Conservation (phyloP, 768 basidiomycete genomes). For the Butyriboletus loyo region DNA sequence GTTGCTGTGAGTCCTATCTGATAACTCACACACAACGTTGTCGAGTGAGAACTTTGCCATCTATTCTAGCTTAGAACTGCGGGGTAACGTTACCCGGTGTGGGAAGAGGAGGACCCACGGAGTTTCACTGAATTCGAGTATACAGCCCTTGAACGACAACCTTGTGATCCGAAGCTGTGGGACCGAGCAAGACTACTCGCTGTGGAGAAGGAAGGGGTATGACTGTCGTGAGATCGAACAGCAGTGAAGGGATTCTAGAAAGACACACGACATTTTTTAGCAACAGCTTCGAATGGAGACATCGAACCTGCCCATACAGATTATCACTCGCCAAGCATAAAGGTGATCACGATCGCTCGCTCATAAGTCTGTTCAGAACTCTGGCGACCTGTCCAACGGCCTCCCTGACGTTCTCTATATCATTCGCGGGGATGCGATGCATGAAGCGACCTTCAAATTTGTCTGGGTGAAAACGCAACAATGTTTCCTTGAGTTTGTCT, state of each 20-base stretch:
- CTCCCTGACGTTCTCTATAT: conserved; percentile 51
- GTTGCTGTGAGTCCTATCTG: neutral
- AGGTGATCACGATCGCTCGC: conserved; percentile 12
- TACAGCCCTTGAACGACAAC: too few species aligned
- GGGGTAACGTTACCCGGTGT: neutral
- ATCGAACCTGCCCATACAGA: neutral
- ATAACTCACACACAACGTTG: neutral
- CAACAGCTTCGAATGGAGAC: neutral
- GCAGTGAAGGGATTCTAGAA: neutral
- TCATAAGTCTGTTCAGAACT: conserved; percentile 56
- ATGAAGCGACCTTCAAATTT: conserved; percentile 78
- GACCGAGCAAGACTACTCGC: neutral
- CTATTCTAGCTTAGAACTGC: neutral
- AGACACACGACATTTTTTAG: neutral
- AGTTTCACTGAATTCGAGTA: neutral
- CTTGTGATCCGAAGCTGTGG: neutral
- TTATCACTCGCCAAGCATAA: neutral
- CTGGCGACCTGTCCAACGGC: conserved; percentile 64
- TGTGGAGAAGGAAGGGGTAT: neutral
- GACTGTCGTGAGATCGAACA: neutral
- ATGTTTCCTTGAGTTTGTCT: conserved; percentile 63
- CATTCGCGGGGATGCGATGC: conserved; percentile 43
- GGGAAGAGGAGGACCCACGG: neutral
- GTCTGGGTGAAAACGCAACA: conserved; percentile 77
- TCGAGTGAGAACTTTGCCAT: neutral